Evolutionary conservation across 176 grass and related monocot species (phyloP).

Genomic region (Eragrostis nindensis): DNA sequence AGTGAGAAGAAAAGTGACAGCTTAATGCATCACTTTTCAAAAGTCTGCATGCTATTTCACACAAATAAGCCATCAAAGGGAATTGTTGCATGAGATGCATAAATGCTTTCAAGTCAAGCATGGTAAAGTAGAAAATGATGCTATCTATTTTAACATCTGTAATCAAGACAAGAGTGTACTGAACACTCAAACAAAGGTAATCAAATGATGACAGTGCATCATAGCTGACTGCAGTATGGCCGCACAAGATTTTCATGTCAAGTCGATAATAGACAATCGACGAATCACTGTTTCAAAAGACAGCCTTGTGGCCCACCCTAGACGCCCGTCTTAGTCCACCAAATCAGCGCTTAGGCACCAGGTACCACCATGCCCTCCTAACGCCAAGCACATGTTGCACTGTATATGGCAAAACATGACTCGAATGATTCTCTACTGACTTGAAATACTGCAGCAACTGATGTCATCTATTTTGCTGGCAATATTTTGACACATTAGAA

Average conservation of each 20-base stretch:
- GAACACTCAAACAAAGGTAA: slow-evolving; percentile 28
- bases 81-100: neutral
- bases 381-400: neutral
- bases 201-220: neutral
- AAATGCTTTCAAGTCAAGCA: neutral
- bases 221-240: neutral
- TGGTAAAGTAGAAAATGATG: neutral
- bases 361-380: neutral
- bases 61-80: neutral
- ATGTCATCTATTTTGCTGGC: neutral
- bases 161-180: neutral
- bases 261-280: neutral
- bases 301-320: neutral
- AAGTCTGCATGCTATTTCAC: slow-evolving; percentile 15
- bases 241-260: neutral
- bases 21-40: slow-evolving; percentile 12
- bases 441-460: neutral
- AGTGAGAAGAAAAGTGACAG: slow-evolving; percentile 30
- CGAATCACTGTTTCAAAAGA: neutral
- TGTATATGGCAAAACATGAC: no score
- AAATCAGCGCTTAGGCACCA: neutral
- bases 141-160: neutral
- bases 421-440: neutral
- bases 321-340: neutral
- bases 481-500: neutral